Evolutionary conservation across 352 stramenopile species (phyloP), one percentile per base, ranked within the genome.

Genomic region (Globisporangium canariense): DNA sequence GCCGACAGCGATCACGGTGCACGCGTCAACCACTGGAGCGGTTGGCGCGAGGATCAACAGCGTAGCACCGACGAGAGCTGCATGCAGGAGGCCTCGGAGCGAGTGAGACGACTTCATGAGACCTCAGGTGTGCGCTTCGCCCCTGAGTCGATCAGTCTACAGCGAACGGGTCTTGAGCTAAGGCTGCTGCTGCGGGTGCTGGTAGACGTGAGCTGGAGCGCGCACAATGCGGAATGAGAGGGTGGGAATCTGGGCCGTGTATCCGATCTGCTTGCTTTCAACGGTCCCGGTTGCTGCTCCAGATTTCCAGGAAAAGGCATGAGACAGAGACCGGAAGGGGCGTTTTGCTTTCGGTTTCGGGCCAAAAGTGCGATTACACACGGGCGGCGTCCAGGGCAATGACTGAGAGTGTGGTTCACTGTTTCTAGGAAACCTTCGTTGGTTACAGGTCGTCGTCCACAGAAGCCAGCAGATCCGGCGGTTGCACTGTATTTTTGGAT

Each of bases 1-100:
- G 22, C 84, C 83, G 5, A 92, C 73, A 18, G 73, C 75, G 34
- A 97, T 93, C 53, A 91, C 86, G 7, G 89, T 97, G 67, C 89
- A 97, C 18, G 67, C 83, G 49, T 88, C 60, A 16, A n/a, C 38
- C 10, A 14, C 36, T 49, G 54, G 22, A 49, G 11, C 25, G 10
- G 32, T 16, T 55, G 16, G 28, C 6, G 51, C 22, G 51, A 57
- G 8, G 50, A 56, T 6, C 16, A 57, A 18, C 8, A 57, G 8
- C 30, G 51, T 18, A 10, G 43, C 6, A 18, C 51, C 36, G 25
- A 58, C 22, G 49, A 55, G 25, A 14, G 49, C 14, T 18, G 49
- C 30, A 9, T 38, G 51, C 16, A 43, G 28, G 18, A 58, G 16
- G 30, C 36, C 30, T 14, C 51, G 30, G 6, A 43, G 30, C 34